Conservation (phyloP, 257 asterid species). For the Jacaranda mimosifolia region DNA sequence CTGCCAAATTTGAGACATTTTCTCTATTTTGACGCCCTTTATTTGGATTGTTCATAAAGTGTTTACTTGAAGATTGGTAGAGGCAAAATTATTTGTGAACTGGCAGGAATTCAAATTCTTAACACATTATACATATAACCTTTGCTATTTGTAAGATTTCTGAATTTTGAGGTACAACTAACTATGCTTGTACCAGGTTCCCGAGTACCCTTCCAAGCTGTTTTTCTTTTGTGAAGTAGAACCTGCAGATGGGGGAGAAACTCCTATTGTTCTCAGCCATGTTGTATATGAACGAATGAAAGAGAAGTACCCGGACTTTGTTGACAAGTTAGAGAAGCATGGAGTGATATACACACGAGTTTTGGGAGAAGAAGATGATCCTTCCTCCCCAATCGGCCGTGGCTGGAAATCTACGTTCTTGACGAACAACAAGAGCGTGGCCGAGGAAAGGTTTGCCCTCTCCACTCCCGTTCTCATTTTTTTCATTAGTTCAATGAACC, state of each 20-base stretch:
- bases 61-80: too few relatives aligned
- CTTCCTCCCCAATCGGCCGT: constrained; percentile 87
- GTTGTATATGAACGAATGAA: constrained; percentile 74
- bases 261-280: constrained; percentile 89
- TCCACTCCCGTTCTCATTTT: neutral
- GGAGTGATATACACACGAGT: constrained; percentile 73
- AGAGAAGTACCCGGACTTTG: constrained; percentile 77
- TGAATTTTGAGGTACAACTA: neutral
- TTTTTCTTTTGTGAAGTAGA: constrained; percentile 92
- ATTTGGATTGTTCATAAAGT: neutral
- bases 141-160: neutral
- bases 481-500: neutral
- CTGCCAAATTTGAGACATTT: too few relatives aligned
- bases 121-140: neutral
- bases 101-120: neutral
- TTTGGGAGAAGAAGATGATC: constrained; percentile 86
- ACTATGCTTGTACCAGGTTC: constrained; percentile 56
- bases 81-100: neutral
- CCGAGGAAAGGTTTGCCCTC: constrained; percentile 74
- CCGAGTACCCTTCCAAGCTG: constrained; percentile 81
- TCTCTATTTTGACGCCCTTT: too few relatives aligned
- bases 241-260: constrained; percentile 81
- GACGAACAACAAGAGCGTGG: constrained; percentile 74
- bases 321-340: constrained; percentile 66
- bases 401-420: constrained; percentile 93